These are phyloP conservation scores for Nigrospora oryzae DNA, from an alignment of 2,329 filamentous ascomycete species.

Conservation along the genomic window DNA sequence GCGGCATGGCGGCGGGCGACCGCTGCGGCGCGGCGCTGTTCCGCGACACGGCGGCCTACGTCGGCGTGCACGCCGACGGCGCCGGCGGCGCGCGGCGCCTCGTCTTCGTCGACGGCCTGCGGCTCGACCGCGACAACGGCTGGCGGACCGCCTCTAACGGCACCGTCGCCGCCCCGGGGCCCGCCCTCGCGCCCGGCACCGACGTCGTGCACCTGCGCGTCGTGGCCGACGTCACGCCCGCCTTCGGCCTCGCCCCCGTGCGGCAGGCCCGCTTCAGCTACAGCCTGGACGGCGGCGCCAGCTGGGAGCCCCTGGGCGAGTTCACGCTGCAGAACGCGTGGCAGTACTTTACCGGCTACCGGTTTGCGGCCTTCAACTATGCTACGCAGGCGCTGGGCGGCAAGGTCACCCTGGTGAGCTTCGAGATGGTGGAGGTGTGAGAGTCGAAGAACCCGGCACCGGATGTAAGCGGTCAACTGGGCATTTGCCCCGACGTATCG, in stretches of 20 bases:
- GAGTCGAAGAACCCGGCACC: too few relatives aligned
- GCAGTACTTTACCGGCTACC: constrained; percentile 35
- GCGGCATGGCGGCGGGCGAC: constrained; percentile 38
- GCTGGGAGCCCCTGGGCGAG: constrained; percentile 21
- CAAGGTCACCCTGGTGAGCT: constrained; percentile 10
- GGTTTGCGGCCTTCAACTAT: constrained; percentile 38
- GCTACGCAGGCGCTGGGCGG: constrained; percentile 32
- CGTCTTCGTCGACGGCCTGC: constrained; percentile 11
- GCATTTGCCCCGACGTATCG: too few relatives aligned
- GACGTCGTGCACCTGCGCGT: constrained; percentile 24
- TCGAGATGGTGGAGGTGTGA: not conserved
- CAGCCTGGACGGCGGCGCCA: constrained; percentile 26
- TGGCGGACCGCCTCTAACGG: constrained; percentile 15
- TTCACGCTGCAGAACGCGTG: constrained; percentile 27
- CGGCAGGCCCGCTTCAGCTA: constrained; percentile 24
- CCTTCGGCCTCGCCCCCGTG: constrained; percentile 12
- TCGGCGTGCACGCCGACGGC: constrained; percentile 33
- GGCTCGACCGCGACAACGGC: constrained; percentile 7
- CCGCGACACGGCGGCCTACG: constrained; percentile 40
- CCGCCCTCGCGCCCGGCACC: constrained; percentile 16
- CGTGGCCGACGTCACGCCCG: constrained; percentile 15
- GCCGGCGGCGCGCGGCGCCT: constrained; percentile 11
- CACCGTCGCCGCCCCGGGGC: constrained; percentile 11
- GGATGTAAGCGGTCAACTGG: too few relatives aligned
- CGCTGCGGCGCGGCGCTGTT: constrained; percentile 39